Conservation (phyloP, 1,284 basidiomycete genomes). For the Apiotrichum porosum region DNA sequence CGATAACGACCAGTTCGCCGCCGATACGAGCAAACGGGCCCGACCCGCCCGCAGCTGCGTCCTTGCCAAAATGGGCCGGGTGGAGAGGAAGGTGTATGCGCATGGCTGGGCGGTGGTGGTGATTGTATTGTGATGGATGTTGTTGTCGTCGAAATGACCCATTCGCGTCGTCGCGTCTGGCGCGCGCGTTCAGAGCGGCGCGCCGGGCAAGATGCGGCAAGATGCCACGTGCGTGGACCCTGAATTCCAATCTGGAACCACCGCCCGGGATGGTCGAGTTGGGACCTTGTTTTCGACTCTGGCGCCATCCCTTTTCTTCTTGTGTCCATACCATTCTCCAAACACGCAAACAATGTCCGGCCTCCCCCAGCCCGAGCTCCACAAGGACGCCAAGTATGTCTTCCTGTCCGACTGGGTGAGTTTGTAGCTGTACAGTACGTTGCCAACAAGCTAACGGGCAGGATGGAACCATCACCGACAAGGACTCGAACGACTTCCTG, state of each 20-base stretch:
- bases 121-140: too few relatives aligned
- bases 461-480: conserved; percentile 89
- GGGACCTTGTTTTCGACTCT: too few relatives aligned
- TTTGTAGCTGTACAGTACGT: conserved; percentile 21
- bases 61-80: conserved; percentile 27
- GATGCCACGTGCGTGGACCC: too few relatives aligned
- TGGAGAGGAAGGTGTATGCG: conserved; percentile 46
- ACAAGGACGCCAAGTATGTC: conserved; percentile 74
- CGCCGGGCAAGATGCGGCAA: too few relatives aligned
- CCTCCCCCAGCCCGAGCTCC: conserved; percentile 70
- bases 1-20: conserved; percentile 41
- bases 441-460: conserved; percentile 30
- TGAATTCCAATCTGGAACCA: too few relatives aligned
- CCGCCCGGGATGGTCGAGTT: too few relatives aligned
- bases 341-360: conserved; percentile 26
- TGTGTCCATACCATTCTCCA: too few relatives aligned
- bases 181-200: too few relatives aligned
- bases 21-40: conserved; percentile 42
- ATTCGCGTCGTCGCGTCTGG: too few relatives aligned
- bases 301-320: too few relatives aligned
- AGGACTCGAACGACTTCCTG: conserved; percentile 76
- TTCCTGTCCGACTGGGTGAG: conserved; percentile 82
- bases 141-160: not conserved
- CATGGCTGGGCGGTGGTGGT: conserved; percentile 24
- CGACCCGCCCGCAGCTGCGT: conserved; percentile 12